These are phyloP conservation scores for Scytalidium sp. DNA, from an alignment of 2,329 filamentous ascomycete species.

Conservation along the genomic window DNA sequence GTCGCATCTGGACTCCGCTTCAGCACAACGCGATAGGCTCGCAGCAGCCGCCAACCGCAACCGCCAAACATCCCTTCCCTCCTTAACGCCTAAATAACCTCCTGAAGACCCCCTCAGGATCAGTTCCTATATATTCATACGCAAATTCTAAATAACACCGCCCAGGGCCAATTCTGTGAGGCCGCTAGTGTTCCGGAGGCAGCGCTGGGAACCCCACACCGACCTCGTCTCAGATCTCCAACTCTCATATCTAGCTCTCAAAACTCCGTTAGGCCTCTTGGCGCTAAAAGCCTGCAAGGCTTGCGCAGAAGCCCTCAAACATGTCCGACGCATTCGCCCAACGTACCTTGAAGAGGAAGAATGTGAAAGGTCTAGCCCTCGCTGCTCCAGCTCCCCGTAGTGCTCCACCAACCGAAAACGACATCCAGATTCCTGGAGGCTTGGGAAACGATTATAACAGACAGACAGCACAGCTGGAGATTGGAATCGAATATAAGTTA, in stretches of 20 bases:
- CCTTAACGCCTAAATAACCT: not conserved
- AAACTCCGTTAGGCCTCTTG: not conserved
- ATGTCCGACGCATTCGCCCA: slow-evolving; percentile 59
- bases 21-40: not conserved
- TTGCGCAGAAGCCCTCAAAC: slow-evolving; percentile 16
- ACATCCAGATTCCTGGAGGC: slow-evolving; percentile 58
- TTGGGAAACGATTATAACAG: slow-evolving; percentile 55
- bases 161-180: not conserved
- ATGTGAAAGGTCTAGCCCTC: slow-evolving; percentile 92
- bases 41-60: not conserved
- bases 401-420: slow-evolving; percentile 69
- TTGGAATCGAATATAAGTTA: slow-evolving; percentile 94
- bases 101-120: not conserved
- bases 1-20: not conserved
- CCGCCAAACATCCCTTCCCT: not conserved
- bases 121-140: not conserved
- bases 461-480: slow-evolving; percentile 74
- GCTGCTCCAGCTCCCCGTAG: slow-evolving; percentile 73
- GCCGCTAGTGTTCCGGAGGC: not conserved
- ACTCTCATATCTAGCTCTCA: not conserved
- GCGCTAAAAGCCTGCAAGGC: not conserved
- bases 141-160: not conserved
- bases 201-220: not conserved
- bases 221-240: not conserved
- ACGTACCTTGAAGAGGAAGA: slow-evolving; percentile 97